A percentile compares a stretch with the other conserved stretches of the same genome.
Conservation (phyloP, 225 moss, liverwort and hornwort species). For the Rhytidiadelphus loreus region DNA sequence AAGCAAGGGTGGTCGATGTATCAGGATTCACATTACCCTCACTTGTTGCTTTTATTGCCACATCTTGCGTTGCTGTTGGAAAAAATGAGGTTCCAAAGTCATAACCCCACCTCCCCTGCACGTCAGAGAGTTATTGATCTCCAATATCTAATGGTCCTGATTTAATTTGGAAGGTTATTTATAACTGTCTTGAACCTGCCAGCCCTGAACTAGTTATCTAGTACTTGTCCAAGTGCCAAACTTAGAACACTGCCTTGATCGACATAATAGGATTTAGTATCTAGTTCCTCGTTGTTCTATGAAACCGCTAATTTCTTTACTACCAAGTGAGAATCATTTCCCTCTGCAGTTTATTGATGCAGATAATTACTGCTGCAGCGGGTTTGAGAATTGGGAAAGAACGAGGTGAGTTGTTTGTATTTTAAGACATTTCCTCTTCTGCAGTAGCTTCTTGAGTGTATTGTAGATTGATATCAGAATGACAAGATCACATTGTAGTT, state of each 20-base stretch:
- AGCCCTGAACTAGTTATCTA: background rate
- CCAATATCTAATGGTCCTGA: background rate
- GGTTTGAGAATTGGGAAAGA: background rate
- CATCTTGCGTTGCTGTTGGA: background rate
- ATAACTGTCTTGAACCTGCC: background rate
- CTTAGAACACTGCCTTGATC: background rate
- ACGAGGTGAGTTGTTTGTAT: slow-evolving; percentile 1
- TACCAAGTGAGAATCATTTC: background rate
- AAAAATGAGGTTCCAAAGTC: background rate
- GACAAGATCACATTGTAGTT: background rate
- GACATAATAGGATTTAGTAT: background rate
- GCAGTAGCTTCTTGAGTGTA: background rate
- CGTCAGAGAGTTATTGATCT: background rate
- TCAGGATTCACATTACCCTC: background rate
- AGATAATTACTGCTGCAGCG: background rate
- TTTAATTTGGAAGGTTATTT: background rate
- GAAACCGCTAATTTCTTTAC: background rate
- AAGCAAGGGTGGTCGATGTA: background rate
- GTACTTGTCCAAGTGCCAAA: background rate
- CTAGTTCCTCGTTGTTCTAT: background rate
- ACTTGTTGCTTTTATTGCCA: background rate
- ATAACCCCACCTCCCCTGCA: background rate
- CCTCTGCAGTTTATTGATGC: background rate
- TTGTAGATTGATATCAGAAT: background rate
- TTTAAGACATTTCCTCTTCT: background rate